Evolutionary conservation across 148 eudicot species (phyloP).

Genomic region (Dianthus caryophyllus): DNA sequence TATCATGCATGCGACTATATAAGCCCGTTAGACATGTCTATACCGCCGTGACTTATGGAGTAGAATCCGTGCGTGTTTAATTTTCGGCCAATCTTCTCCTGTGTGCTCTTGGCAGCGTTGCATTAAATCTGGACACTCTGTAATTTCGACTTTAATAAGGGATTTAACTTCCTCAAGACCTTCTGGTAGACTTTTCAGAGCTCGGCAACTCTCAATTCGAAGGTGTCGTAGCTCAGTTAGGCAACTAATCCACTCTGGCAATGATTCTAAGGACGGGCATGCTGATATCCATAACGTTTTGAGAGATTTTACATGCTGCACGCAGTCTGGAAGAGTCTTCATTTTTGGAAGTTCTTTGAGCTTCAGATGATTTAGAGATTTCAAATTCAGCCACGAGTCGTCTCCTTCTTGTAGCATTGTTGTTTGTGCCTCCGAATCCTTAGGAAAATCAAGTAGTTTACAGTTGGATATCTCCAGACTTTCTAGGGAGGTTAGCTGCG

Average conservation of each 20-base stretch:
- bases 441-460: too few species aligned
- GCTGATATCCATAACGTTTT: constrained; percentile 20
- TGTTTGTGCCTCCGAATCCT: too few species aligned
- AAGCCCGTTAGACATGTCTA: too few species aligned
- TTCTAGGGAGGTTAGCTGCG: too few species aligned
- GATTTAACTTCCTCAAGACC: constrained; percentile 15
- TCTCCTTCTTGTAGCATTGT: too few species aligned
- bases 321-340: constrained; percentile 13
- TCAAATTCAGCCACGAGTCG: constrained; percentile 13
- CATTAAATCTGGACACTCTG: too few species aligned
- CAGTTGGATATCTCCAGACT: too few species aligned
- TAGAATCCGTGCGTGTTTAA: too few species aligned
- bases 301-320: constrained; percentile 16
- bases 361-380: constrained; percentile 7
- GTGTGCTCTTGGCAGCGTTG: too few species aligned
- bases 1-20: too few species aligned
- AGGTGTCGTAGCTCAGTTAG: constrained; percentile 23
- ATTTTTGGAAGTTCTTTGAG: constrained; percentile 18
- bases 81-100: too few species aligned
- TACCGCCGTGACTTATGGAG: too few species aligned
- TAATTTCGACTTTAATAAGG: constrained; percentile 23
- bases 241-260: constrained; percentile 24
- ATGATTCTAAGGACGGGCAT: constrained; percentile 10
- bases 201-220: constrained; percentile 20
- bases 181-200: constrained; percentile 19